phyloP scores from a whole-genome alignment of 306 rosid genomes.

The Prunus padus region DNA sequence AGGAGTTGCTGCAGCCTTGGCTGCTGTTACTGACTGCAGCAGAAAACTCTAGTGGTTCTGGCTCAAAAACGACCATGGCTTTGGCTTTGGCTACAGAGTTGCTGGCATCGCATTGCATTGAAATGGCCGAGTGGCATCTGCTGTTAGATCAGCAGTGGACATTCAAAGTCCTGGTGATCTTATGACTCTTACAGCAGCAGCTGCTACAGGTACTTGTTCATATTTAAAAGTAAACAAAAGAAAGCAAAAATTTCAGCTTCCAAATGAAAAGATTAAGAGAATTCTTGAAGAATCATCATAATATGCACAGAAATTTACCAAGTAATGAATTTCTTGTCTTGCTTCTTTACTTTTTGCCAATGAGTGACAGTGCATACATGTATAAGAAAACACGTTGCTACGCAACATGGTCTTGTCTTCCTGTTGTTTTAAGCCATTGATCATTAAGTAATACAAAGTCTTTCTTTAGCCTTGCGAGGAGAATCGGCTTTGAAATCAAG shows the following conservation, averaged over 20 bases:
- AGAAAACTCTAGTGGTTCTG: conserved; percentile 47
- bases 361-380: too few relatives aligned
- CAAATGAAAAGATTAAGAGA: neutral
- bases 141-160: conserved; percentile 68
- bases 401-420: too few relatives aligned
- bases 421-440: neutral
- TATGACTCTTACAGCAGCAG: conserved; percentile 86
- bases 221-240: neutral
- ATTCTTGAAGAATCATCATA: too few relatives aligned
- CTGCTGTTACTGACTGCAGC: conserved; percentile 60
- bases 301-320: neutral
- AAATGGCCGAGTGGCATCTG: conserved; percentile 73
- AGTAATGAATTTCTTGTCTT: neutral
- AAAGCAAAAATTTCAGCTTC: neutral
- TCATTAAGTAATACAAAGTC: conserved; percentile 5
- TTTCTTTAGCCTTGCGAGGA: conserved; percentile 66
- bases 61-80: conserved; percentile 62
- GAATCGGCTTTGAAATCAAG: conserved; percentile 78
- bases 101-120: conserved; percentile 85
- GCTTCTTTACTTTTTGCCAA: too few relatives aligned
- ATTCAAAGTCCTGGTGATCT: conserved; percentile 82
- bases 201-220: conserved; percentile 76
- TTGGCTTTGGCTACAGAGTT: conserved; percentile 86
- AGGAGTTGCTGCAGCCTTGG: conserved; percentile 84
- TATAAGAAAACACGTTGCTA: too few relatives aligned